Evolutionary conservation across 106 monocot species (phyloP), one percentile per base, ranked within the genome.

Genomic region (Dendrobium huoshanense): DNA sequence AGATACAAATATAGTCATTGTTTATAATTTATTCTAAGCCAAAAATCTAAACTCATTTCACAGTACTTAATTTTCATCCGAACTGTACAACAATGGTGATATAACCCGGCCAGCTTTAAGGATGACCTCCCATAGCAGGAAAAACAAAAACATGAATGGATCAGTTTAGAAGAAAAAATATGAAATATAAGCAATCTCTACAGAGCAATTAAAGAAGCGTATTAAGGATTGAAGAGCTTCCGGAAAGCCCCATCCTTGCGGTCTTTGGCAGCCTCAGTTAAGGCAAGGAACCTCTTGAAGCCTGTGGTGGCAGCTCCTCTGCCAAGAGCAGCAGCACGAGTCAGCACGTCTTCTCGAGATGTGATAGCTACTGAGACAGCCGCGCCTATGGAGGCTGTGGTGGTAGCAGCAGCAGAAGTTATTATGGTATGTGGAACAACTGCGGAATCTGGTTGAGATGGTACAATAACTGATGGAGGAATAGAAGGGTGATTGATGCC

Each of bases 261-360:
- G 56, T 99, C 99, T 85, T 99, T 99, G 17, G 99, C 99, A 19
- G 99, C 99, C 87, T 99, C 99, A 2, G 99, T 99, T 24, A 99
- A 80, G 8, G 99, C 99, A 72, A 99, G 91, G 82, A 99, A 99
- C 79, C 99, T 92, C 84, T 99, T 99, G 80, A 99, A 99, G 18
- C 99, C 99, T 2, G 95, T 99, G 19, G 99, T 99, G 10, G 98
- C 98, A 49, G 98, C 98, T 77, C 98, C 98, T n/a, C 98, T 75
- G 1, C 98, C 98, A n/a, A 99, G 88, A n/a, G 98, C 98, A 67
- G 98, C 98, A 41, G 98, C 98, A 41, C 98, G 98, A 55, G 98
- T 87, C 65, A 99, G 89, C 77, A 99, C 98, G 49, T 99, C 98
- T 84, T 99, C 98, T 79, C 93, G 85, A 40, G 95, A 93, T 0